Evolutionary conservation across 139 green algal species (phyloP).

Genomic region (Chlamydomonas asymmetrica): DNA sequence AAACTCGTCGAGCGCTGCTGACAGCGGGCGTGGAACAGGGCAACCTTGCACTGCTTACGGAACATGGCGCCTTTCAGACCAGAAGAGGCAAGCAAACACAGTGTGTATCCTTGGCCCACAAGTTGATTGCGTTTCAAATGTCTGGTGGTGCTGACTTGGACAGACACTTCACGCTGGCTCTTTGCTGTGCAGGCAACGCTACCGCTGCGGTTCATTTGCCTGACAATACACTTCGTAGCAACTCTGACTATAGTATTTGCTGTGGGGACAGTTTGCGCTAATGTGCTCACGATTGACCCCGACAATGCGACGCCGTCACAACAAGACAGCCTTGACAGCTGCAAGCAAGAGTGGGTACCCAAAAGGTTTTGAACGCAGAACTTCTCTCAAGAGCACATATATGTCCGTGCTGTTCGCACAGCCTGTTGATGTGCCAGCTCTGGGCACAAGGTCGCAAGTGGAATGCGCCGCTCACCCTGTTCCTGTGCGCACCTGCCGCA

Average conservation of each 20-base stretch:
- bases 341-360: slow-evolving; percentile 18
- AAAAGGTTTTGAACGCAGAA: not conserved
- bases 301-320: not conserved
- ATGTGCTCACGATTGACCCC: slow-evolving; percentile 14
- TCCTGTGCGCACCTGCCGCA: slow-evolving; percentile 11
- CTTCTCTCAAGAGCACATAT: not conserved
- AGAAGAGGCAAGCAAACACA: too few species aligned
- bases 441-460: too few species aligned
- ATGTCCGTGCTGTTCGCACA: not conserved
- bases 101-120: not conserved
- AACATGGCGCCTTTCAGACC: slow-evolving; percentile 21
- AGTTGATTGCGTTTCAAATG: not conserved
- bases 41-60: too few species aligned
- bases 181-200: slow-evolving; percentile 54
- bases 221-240: slow-evolving; percentile 44
- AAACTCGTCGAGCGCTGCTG: too few species aligned
- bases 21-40: too few species aligned
- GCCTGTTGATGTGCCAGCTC: not conserved
- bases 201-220: slow-evolving; percentile 44
- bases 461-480: not conserved
- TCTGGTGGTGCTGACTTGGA: not conserved
- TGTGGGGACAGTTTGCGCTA: slow-evolving; percentile 14
- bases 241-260: slow-evolving; percentile 49
- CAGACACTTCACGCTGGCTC: too few species aligned
- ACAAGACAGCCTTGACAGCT: not conserved